Percentiles rank a stretch among this genome's conserved stretches.
Conservation (phyloP, 805 yeast genomes). For the Lipomyces mesembrius region DNA sequence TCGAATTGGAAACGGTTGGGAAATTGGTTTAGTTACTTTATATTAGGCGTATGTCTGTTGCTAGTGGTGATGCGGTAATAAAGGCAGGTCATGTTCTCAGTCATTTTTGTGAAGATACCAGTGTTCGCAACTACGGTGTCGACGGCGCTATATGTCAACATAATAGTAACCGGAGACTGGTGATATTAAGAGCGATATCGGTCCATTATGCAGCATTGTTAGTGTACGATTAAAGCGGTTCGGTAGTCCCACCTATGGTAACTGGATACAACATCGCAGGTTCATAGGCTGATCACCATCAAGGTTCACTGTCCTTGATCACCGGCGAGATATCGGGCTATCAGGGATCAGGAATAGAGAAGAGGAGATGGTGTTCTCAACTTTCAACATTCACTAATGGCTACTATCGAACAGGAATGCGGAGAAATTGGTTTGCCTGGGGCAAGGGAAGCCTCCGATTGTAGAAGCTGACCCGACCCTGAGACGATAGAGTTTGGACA, state of each 20-base stretch:
- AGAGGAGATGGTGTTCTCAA: neutral
- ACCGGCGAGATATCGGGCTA: neutral
- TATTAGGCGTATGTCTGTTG: neutral
- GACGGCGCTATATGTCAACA: too few species aligned
- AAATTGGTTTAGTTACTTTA: neutral
- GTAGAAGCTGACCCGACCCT: neutral
- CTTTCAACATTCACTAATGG: neutral
- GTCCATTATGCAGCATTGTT: too few species aligned
- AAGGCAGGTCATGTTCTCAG: neutral
- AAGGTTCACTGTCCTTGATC: neutral
- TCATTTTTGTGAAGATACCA: too few species aligned
- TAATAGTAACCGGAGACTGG: too few species aligned
- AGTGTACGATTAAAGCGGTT: too few species aligned
- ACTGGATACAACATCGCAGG: neutral
- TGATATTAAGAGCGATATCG: too few species aligned
- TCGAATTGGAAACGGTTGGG: neutral
- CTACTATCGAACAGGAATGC: neutral
- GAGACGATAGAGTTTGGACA: neutral
- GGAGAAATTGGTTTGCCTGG: neutral
- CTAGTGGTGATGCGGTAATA: neutral
- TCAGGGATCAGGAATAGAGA: neutral
- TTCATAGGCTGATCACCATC: neutral
- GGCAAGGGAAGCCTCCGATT: neutral
- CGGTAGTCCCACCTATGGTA: too few species aligned
- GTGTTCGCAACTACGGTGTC: too few species aligned